Base-by-base conservation (phyloP, 257 asterid species). In the Scutellaria baicalensis region DNA sequence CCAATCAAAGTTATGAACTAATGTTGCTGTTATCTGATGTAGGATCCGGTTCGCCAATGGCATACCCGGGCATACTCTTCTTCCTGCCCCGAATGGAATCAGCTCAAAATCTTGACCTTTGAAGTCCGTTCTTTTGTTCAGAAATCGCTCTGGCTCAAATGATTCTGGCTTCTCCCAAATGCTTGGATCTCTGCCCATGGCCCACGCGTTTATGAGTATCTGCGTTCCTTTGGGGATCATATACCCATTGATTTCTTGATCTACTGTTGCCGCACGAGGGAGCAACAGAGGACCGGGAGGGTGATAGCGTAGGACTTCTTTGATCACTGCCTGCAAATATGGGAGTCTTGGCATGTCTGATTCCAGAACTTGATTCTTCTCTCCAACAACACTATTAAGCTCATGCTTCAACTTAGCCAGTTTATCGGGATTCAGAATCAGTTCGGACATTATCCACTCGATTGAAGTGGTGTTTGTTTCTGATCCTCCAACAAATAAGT, bases 401-500 rank as follows among this genome's bases (percentile, higher is more conserved):
- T 81, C 86, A 2, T 59, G 12, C 35, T 72, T 75, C 23, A 45
- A 54, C 47, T 67, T 68, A 3, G 47, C 38, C 63, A 72, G 3
- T 21, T 52, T 69, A 0, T 67, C 55, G 0, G 81, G 79, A 55
- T 78, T 64, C 12, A 23, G 23, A 4, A 78, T 45, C n/a, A 81
- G 40, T 73, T 78, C 86, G 13, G 78, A 52, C 77, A 81, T 64
- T 16, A 66, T 61, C 86, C 86, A 81, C 50, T 81, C 72, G 7
- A 68, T 40, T 14, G 43, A 12, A 0, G 72, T 68, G 2, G 72
- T 54, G 64, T 8, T 68, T 44, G 72, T 54, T 4, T 68, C 72
- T 2, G 64, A 39, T 20, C 72, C 72, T 5, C 64, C 72, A 0
- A 21, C 72, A 9, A 39, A 52, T 17, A 68, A 13, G 44, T 52